phyloP scores from a whole-genome alignment of 805 yeast species.

The Lachancea quebecensis region DNA sequence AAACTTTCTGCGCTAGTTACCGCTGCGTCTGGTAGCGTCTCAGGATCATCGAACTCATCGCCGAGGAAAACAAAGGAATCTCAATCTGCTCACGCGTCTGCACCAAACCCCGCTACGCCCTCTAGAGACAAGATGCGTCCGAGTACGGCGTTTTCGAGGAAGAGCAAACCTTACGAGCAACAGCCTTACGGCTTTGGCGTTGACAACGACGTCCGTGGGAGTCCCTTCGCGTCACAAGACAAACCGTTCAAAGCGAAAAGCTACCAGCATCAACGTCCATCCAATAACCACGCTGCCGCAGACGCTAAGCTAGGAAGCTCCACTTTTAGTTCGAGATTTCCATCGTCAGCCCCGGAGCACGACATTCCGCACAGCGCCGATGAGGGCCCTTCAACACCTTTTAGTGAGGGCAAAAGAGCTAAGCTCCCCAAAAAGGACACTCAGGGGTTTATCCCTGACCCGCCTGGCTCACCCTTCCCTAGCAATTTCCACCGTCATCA shows the following conservation, averaged over 20 bases:
- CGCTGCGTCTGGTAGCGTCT: background rate
- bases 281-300: background rate
- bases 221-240: constrained; percentile 6
- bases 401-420: constrained; percentile 1
- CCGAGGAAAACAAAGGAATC: background rate
- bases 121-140: background rate
- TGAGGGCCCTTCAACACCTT: background rate
- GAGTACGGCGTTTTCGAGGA: constrained; percentile 10
- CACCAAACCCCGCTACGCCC: background rate
- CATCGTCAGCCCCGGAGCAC: background rate
- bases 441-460: background rate
- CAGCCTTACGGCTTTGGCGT: constrained; percentile 32
- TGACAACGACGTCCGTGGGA: constrained; percentile 7
- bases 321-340: constrained; percentile 5
- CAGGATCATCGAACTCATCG: background rate
- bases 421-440: constrained; percentile 3
- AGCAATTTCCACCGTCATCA: constrained; percentile 18
- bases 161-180: constrained; percentile 26
- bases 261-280: constrained; percentile 16
- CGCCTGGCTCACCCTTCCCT: constrained; percentile 13
- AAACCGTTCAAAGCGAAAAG: constrained; percentile 27
- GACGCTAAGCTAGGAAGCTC: constrained; percentile 3
- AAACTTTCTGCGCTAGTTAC: background rate
- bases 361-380: background rate
- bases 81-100: background rate